These are phyloP conservation scores for Scedosporium boydii DNA, from an alignment of 2,329 filamentous ascomycete genomes.

Conservation along the genomic window DNA sequence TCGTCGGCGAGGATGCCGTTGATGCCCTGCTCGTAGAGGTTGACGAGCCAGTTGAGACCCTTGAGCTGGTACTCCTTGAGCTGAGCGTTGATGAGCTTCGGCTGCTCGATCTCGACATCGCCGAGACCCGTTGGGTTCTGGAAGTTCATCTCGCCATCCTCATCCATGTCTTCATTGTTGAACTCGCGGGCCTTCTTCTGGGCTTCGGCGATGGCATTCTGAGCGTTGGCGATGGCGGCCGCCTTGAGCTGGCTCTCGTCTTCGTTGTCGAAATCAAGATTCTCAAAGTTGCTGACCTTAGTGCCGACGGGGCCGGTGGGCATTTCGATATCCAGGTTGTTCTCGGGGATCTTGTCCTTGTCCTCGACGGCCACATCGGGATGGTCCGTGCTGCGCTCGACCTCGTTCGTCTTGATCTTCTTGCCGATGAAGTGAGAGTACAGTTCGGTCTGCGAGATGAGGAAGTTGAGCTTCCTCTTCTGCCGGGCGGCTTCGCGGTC, in stretches of 20 bases:
- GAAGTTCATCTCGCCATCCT: conserved; percentile 98
- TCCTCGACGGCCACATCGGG: conserved; percentile 55
- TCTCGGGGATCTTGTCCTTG: conserved; percentile 28
- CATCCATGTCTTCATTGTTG: conserved; percentile 72
- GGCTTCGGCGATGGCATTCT: conserved; percentile 89
- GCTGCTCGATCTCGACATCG: conserved; percentile 88
- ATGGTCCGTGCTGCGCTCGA: conserved; percentile 82
- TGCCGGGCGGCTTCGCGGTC: conserved; percentile 95
- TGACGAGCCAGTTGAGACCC: conserved; percentile 98
- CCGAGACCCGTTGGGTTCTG: conserved; percentile 95
- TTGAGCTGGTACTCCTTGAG: conserved; percentile 99
- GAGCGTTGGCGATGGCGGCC: conserved; percentile 89
- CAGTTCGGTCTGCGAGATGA: conserved; percentile 96
- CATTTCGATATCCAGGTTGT: conserved; percentile 40
- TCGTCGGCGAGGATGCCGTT: conserved; percentile 98
- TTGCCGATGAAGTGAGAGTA: conserved; percentile 99
- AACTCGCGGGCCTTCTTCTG: conserved; percentile 89
- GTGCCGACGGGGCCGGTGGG: conserved; percentile 42
- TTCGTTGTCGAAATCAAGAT: conserved; percentile 90
- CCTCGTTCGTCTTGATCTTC: conserved; percentile 96
- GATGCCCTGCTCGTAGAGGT: conserved; percentile 98
- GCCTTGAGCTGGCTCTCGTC: conserved; percentile 74
- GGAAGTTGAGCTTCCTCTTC: conserved; percentile 97
- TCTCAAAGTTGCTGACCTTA: conserved; percentile 89
- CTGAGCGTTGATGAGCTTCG: conserved; percentile 84